phyloP scores from a whole-genome alignment of 2,329 filamentous ascomycete genomes.

The Macroventuria anomochaeta region DNA sequence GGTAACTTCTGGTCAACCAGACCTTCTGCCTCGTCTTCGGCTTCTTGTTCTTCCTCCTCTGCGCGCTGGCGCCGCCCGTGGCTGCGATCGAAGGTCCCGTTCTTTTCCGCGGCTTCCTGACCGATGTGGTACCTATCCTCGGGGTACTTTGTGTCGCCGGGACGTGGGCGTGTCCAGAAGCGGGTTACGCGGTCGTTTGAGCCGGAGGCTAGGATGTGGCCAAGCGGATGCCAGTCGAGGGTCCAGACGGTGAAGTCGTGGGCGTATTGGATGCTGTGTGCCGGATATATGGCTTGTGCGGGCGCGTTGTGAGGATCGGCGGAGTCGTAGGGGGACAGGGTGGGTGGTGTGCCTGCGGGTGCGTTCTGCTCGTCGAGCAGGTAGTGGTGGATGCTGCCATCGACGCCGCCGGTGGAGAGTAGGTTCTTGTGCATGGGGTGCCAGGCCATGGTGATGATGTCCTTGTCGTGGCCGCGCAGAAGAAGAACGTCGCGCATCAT shows the following conservation, averaged over 20 bases:
- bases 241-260: conserved; percentile 98
- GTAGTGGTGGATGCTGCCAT: conserved; percentile 91
- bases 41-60: conserved; percentile 92
- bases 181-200: conserved; percentile 96
- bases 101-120: conserved; percentile 88
- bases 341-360: conserved; percentile 72
- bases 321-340: conserved; percentile 81
- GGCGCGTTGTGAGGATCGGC: conserved; percentile 79
- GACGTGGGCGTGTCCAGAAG: conserved; percentile 92
- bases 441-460: conserved; percentile 90
- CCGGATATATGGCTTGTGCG: conserved; percentile 89
- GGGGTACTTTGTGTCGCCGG: conserved; percentile 82
- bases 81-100: conserved; percentile 90
- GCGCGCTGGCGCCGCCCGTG: conserved; percentile 79
- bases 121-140: conserved; percentile 96
- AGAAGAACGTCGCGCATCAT: conserved; percentile 99
- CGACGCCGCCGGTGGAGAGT: conserved; percentile 86
- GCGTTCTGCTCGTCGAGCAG: conserved; percentile 94
- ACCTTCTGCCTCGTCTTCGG: conserved; percentile 91
- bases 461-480: conserved; percentile 93
- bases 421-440: conserved; percentile 91
- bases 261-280: conserved; percentile 83
- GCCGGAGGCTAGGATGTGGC: conserved; percentile 92
- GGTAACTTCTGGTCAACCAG: conserved; percentile 89
- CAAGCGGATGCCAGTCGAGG: conserved; percentile 95